These are phyloP conservation scores for Ceratocystis smalleyi DNA, from an alignment of 2,329 filamentous ascomycete genomes.

Conservation along the genomic window DNA sequence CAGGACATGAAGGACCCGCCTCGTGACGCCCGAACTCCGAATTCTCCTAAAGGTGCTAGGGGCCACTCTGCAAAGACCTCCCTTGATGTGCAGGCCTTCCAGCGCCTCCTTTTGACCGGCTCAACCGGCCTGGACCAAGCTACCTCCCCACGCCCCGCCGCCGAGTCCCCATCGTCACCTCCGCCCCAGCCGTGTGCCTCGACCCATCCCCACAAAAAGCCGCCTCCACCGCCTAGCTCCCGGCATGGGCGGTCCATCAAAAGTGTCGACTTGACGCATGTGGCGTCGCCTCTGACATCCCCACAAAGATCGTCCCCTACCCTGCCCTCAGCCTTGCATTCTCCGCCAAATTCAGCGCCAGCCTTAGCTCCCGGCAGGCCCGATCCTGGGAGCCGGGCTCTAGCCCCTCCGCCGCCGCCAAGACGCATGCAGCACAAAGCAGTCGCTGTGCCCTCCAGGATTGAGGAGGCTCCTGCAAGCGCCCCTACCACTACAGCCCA, in stretches of 20 bases:
- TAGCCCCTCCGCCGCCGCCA: constrained; percentile 2
- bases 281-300: background rate
- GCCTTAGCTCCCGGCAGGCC: constrained; percentile 28
- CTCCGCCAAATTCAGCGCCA: constrained; percentile 20
- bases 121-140: constrained; percentile 30
- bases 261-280: constrained; percentile 29
- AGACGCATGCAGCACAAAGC: constrained; percentile 16
- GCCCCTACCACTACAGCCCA: background rate
- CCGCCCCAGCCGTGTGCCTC: background rate
- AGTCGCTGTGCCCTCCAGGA: background rate
- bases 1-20: constrained; percentile 31
- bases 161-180: background rate
- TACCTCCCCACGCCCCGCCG: background rate
- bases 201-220: constrained; percentile 37
- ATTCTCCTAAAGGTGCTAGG: constrained; percentile 10
- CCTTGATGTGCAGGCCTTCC: constrained; percentile 60
- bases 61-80: constrained; percentile 9
- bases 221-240: constrained; percentile 57
- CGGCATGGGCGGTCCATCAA: constrained; percentile 63
- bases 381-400: constrained; percentile 22
- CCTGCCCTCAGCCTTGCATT: background rate
- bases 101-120: constrained; percentile 59
- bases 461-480: background rate
- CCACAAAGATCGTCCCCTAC: background rate
- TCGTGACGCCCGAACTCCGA: background rate